Evolutionary conservation across 495 filamentous ascomycete species (phyloP).

Genomic region (Penicillium lagena): DNA sequence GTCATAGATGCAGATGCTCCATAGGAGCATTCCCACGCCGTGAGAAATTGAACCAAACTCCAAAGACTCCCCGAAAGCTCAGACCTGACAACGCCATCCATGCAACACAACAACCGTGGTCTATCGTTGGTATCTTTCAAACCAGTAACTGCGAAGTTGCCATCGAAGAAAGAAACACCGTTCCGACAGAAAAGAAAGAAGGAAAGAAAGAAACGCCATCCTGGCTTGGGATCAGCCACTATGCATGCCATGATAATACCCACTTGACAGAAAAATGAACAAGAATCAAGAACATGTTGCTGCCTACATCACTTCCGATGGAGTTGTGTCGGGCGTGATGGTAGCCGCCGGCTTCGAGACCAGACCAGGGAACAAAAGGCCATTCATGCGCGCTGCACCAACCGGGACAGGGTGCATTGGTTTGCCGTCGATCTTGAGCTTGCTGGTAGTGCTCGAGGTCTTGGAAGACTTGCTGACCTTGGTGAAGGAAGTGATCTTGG

Average conservation of each 20-base stretch:
- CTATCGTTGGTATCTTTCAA: conserved; percentile 40
- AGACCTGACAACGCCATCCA: conserved; percentile 19
- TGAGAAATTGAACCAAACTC: not conserved
- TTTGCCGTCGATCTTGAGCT: conserved; percentile 21
- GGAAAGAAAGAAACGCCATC: not conserved
- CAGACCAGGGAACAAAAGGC: conserved; percentile 20
- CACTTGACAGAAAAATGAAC: not conserved
- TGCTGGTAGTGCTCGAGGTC: conserved; percentile 11
- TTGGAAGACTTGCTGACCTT: conserved; percentile 32
- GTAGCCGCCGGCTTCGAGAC: conserved; percentile 4
- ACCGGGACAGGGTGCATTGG: conserved; percentile 35
- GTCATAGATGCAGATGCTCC: not conserved
- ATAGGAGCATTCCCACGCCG: too few relatives aligned
- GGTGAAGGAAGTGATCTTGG: conserved; percentile 32
- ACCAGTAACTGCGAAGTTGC: conserved; percentile 4
- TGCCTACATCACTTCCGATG: too few relatives aligned
- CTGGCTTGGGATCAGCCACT: too few relatives aligned
- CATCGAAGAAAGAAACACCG: conserved; percentile 1
- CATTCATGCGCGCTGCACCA: conserved; percentile 37
- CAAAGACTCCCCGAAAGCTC: too few relatives aligned
- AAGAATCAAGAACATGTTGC: not conserved
- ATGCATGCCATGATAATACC: too few relatives aligned
- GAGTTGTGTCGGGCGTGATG: too few relatives aligned
- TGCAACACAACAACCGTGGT: conserved; percentile 22
- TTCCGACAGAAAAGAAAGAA: conserved; percentile 5